These are phyloP conservation scores for Trifolium pratense DNA, from an alignment of 306 rosid species.

Conservation along the genomic window DNA sequence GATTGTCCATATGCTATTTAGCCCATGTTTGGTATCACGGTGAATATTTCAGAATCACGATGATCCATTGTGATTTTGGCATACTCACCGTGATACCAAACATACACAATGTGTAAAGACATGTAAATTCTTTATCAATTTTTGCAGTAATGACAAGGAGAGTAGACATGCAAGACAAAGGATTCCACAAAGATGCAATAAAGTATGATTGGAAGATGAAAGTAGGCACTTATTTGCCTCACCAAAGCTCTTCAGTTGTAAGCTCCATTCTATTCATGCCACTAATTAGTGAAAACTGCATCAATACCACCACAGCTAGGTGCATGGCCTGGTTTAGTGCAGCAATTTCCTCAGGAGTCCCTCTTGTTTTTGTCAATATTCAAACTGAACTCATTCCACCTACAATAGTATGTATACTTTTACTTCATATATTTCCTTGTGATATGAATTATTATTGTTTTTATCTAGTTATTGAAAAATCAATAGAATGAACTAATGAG, in stretches of 20 bases:
- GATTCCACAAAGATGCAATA: conserved; percentile 53
- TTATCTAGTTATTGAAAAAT: background rate
- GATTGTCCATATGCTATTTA: too few relatives aligned
- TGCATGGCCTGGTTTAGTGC: conserved; percentile 86
- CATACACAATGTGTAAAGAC: too few relatives aligned
- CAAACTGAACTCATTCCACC: conserved; percentile 68
- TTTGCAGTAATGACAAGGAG: conserved; percentile 64
- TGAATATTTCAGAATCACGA: too few relatives aligned
- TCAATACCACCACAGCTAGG: conserved; percentile 59
- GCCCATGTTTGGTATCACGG: too few relatives aligned
- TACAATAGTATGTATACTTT: conserved; percentile 35
- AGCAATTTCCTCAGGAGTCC: conserved; percentile 73
- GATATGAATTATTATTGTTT: background rate
- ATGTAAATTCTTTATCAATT: background rate
- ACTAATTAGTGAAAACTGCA: conserved; percentile 47
- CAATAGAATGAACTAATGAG: background rate
- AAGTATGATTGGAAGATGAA: conserved; percentile 78
- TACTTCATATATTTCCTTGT: background rate
- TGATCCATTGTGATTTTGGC: too few relatives aligned
- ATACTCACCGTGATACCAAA: too few relatives aligned
- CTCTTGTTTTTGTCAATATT: conserved; percentile 76
- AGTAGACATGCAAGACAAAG: conserved; percentile 41
- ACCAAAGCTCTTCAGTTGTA: conserved; percentile 58
- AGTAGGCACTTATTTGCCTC: conserved; percentile 55
- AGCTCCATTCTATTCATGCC: conserved; percentile 73